These are phyloP conservation scores for Paecilomyces variotii DNA, from an alignment of 2,329 filamentous ascomycete genomes.

Conservation along the genomic window DNA sequence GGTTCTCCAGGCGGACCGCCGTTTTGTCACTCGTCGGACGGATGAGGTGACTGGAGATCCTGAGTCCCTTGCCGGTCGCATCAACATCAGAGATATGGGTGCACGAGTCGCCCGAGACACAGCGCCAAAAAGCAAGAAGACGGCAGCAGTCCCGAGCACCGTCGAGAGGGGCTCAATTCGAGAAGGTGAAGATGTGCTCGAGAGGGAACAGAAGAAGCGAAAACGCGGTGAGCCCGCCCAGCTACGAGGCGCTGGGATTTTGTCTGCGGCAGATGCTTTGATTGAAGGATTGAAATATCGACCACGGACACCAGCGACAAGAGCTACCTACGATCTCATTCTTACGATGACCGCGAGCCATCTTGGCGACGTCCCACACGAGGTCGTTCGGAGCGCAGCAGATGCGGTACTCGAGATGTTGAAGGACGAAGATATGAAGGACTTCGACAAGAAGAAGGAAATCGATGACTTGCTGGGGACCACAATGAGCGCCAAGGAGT, in stretches of 20 bases:
- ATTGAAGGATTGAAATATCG: slow-evolving; percentile 90
- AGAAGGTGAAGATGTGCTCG: slow-evolving; percentile 76
- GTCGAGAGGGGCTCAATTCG: slow-evolving; percentile 67
- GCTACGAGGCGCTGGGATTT: slow-evolving; percentile 64
- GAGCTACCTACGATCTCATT: slow-evolving; percentile 90
- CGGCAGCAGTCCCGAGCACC: slow-evolving; percentile 54
- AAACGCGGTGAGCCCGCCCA: slow-evolving; percentile 66
- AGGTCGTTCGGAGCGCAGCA: slow-evolving; percentile 85
- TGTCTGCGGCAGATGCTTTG: slow-evolving; percentile 75
- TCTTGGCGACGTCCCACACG: slow-evolving; percentile 86
- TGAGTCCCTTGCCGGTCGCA: slow-evolving; percentile 88
- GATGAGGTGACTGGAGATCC: slow-evolving; percentile 96
- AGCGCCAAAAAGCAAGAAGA: slow-evolving; percentile 74
- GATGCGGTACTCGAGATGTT: slow-evolving; percentile 85
- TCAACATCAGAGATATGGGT: slow-evolving; percentile 94
- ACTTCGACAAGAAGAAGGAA: slow-evolving; percentile 97
- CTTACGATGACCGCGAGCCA: slow-evolving; percentile 81
- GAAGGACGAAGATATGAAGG: slow-evolving; percentile 92
- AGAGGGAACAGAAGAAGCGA: slow-evolving; percentile 77
- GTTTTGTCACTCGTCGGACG: slow-evolving; percentile 83
- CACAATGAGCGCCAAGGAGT: slow-evolving; percentile 76
- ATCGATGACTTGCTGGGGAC: slow-evolving; percentile 88
- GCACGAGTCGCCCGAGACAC: slow-evolving; percentile 69
- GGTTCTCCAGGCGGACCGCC: slow-evolving; percentile 98
- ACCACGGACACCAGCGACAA: slow-evolving; percentile 81